Evolutionary conservation across 768 basidiomycete species (phyloP), one percentile per base, ranked within the genome.

Genomic region (Amanita jacksonii): DNA sequence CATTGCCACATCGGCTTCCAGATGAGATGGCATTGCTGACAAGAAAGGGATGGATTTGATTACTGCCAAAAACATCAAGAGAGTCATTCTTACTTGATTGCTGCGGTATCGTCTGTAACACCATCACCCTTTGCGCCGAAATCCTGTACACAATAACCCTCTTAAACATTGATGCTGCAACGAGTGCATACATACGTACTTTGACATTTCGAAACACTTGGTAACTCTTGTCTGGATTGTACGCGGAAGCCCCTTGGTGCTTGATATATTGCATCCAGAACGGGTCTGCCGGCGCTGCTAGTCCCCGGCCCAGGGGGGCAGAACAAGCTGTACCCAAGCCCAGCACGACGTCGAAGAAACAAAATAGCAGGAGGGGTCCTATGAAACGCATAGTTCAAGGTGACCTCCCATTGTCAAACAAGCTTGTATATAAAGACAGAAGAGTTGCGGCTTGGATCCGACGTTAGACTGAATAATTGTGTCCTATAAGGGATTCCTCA

Each of bases 201-300:
- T 81, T 81, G 38, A 88, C 85, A 55, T 86, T 87, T 34, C 85
- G 73, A 61, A 84, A 86, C 15, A 86, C 82, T 38, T 76, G 61
- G 57, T 87, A 88, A 8, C 59, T 55, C 30, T 57, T 56, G 54
- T 74, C 62, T 4, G 76, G 53, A 54, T 84, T 81, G 61, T 74
- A 81, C 3, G 85, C 72, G 2, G 85, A 65, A 15, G 65, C 76
- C 28, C 81, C 84, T 58, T 80, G 84, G 52, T 85, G 85, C 39
- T 71, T 76, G 53, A 88, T 85, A 38, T 51, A 73, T 58, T 86
- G 62, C 53, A 84, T 56, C 85, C 85, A 88, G 55, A 74, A 87
- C 0, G 79, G 72, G 39, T 77, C 79, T 12, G 56, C 58, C 19
- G 76, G 56, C 3, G 64, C 64, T 15, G 83, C 77, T n/a, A 63